These are phyloP conservation scores for Epithele typhae DNA, from an alignment of 768 basidiomycete genomes.

Conservation along the genomic window DNA sequence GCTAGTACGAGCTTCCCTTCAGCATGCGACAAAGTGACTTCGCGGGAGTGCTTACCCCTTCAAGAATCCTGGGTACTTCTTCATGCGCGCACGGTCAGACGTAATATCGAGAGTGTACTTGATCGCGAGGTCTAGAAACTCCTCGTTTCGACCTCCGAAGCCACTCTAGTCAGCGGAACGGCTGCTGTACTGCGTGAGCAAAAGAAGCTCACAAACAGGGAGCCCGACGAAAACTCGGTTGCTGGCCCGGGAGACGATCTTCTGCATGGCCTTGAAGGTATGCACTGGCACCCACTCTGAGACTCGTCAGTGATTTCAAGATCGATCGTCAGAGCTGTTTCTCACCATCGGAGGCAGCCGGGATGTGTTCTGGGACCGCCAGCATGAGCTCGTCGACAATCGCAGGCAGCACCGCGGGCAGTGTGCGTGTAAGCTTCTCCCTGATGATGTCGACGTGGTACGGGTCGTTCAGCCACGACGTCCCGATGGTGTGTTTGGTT, in stretches of 20 bases:
- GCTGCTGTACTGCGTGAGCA: not conserved
- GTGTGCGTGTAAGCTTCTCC: slow-evolving; percentile 25
- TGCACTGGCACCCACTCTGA: slow-evolving; percentile 21
- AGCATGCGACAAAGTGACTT: slow-evolving; percentile 13
- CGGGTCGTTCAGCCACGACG: not conserved
- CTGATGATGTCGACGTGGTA: slow-evolving; percentile 22
- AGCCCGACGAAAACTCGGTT: slow-evolving; percentile 32
- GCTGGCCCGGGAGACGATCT: slow-evolving; percentile 23
- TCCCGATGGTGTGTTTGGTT: slow-evolving; percentile 22
- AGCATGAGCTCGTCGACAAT: slow-evolving; percentile 20
- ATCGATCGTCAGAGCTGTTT: not conserved
- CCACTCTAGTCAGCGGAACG: not conserved
- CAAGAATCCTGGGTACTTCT: slow-evolving; percentile 11
- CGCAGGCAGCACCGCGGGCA: slow-evolving; percentile 16
- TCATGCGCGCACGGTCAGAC: slow-evolving; percentile 11
- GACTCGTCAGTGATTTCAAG: too few relatives aligned
- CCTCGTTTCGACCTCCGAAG: slow-evolving; percentile 24
- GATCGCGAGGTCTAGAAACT: slow-evolving; percentile 25
- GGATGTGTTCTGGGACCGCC: slow-evolving; percentile 1
- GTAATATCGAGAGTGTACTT: slow-evolving; percentile 21
- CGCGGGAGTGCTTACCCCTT: slow-evolving; percentile 10
- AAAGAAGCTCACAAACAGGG: slow-evolving; percentile 26
- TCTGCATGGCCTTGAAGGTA: slow-evolving; percentile 15
- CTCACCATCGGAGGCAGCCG: not conserved
- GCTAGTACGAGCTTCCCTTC: slow-evolving; percentile 17